Evolutionary conservation across 257 asterid species (phyloP), one percentile per base, ranked within the genome.

Genomic region (Primulina eburnea): DNA sequence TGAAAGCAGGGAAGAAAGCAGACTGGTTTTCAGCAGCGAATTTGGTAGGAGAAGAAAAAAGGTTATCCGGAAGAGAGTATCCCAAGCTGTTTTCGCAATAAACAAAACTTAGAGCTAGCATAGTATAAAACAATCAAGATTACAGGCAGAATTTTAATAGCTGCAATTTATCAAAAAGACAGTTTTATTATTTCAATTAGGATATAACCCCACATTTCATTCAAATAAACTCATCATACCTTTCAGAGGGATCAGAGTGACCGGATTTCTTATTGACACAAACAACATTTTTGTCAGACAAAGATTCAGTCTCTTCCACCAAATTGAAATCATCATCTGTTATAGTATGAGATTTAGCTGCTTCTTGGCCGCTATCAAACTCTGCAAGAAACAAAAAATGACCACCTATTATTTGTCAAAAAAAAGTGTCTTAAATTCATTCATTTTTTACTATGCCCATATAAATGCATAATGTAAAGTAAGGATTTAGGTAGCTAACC

Each of bases 31-130:
- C 88, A 20, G 84, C 87, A 16, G 83, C 82, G 14, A 76, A 62
- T 76, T 91, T 91, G 53, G 95, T 91, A 7, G 99, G 99, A 66
- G 97, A 94, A 1, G 96, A 85, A 16, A 94, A 92, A 2, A 94
- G 88, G 76, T 84, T 89, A 59, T 94, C 99, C 0, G 97, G 97
- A 61, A 94, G 95, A 70, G 68, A 71, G 84, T 87, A 86, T 80
- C 89, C 96, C 77, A 93, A 75, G 83, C 94, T 90, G 92, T 73
- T 68, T 76, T 65, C 52, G 65, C 26, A 29, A 35, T 70, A 77
- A 67, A 74, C 62, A 66, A 35, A 53, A 55, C 60, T 74, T 9
- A 37, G 18, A 20, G 2, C 21, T 40, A 26, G 20, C 17, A 65
- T n/a, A 9, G 10, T 24, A 17, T 2, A 18, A 52, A 21, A 56